Evolutionary conservation across 495 filamentous ascomycete genomes (phyloP).

Genomic region (Lasiosphaeria ovina): DNA sequence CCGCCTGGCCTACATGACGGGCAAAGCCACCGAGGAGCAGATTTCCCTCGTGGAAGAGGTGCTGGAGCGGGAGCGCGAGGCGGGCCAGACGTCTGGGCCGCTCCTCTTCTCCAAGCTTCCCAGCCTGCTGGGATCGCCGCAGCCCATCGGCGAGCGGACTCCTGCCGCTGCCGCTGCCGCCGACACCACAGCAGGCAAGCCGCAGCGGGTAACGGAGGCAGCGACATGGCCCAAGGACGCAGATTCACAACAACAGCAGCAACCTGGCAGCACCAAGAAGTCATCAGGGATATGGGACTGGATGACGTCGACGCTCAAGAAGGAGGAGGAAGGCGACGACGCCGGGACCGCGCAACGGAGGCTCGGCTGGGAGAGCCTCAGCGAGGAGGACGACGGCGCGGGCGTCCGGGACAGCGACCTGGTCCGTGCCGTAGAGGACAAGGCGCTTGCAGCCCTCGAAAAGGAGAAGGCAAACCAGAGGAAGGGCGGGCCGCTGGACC

Average conservation of each 20-base stretch:
- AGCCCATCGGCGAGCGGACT: not conserved
- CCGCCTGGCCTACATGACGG: conserved; percentile 58
- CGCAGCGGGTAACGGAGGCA: conserved; percentile 13
- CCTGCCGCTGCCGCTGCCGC: not conserved
- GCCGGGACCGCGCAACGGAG: conserved; percentile 29
- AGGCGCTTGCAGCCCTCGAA: conserved; percentile 48
- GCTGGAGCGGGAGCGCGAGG: conserved; percentile 29
- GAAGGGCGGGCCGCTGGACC: conserved; percentile 48
- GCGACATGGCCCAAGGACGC: conserved; percentile 16
- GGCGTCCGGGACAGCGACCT: conserved; percentile 40
- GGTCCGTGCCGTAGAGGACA: conserved; percentile 36
- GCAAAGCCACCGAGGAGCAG: conserved; percentile 60
- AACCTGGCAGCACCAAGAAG: conserved; percentile 9
- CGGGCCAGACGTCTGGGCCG: conserved; percentile 16
- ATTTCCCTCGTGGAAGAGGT: conserved; percentile 48
- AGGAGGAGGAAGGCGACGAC: conserved; percentile 53
- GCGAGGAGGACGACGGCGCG: conserved; percentile 36
- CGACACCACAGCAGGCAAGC: not conserved
- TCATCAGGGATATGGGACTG: conserved; percentile 30
- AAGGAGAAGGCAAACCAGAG: conserved; percentile 49
- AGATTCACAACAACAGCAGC: not conserved
- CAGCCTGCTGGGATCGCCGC: conserved; percentile 28
- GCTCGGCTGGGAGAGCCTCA: conserved; percentile 36
- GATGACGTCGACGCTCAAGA: conserved; percentile 52
- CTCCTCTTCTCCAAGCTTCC: conserved; percentile 35